A percentile compares a stretch with the other conserved stretches of the same genome.
phyloP scores from a whole-genome alignment of 805 yeast species.

The Lipomyces mesembrius region DNA sequence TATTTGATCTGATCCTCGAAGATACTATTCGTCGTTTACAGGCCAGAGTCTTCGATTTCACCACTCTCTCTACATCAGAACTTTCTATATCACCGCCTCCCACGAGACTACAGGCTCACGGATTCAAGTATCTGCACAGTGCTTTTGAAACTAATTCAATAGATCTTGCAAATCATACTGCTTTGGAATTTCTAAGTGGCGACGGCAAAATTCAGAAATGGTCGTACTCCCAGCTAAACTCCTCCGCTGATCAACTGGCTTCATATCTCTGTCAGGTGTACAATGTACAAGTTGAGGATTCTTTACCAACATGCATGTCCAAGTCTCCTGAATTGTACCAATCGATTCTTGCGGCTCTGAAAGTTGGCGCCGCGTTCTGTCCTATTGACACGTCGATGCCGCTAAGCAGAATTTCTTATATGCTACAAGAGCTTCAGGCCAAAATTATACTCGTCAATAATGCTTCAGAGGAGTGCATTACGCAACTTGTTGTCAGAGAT shows the following conservation, averaged over 20 bases:
- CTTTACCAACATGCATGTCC: slow-evolving; percentile 26
- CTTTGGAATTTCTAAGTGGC: slow-evolving; percentile 28
- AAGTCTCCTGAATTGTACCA: slow-evolving; percentile 31
- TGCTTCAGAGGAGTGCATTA: neutral
- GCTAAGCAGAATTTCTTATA: slow-evolving; percentile 19
- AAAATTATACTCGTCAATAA: slow-evolving; percentile 19
- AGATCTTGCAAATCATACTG: slow-evolving; percentile 15
- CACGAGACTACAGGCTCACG: neutral
- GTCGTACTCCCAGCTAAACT: slow-evolving; percentile 22
- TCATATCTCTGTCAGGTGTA: neutral
- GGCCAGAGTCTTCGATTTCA: neutral
- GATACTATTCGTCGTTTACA: neutral
- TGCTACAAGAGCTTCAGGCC: slow-evolving; percentile 29
- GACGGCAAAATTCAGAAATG: neutral
- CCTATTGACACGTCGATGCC: slow-evolving; percentile 36
- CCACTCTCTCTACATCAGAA: neutral
- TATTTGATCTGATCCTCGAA: slow-evolving; percentile 12
- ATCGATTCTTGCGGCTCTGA: slow-evolving; percentile 26
- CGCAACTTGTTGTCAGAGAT: neutral
- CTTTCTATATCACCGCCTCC: slow-evolving; percentile 12
- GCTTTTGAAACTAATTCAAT: slow-evolving; percentile 18
- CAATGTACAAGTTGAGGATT: slow-evolving; percentile 19
- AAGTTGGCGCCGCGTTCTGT: slow-evolving; percentile 36
- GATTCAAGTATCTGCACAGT: slow-evolving; percentile 20
- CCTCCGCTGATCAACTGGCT: slow-evolving; percentile 22